phyloP scores from a whole-genome alignment of 495 filamentous ascomycete genomes.

The Polyplosphaeria fusca region DNA sequence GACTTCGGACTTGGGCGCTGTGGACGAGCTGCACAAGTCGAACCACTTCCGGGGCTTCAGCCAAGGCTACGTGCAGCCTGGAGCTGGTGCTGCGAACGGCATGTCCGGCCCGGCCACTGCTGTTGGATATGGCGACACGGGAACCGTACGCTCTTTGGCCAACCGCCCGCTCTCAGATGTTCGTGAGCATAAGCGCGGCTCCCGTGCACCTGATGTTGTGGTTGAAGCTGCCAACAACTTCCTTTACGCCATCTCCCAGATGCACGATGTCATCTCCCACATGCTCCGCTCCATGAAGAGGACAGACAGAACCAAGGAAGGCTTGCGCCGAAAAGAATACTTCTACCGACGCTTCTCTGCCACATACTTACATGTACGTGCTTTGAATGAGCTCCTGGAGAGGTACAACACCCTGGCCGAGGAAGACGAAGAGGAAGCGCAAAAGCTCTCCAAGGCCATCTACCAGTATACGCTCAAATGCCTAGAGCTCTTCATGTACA shows the following conservation, averaged over 20 bases:
- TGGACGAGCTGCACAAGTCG: constrained; percentile 74
- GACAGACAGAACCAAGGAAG: constrained; percentile 33
- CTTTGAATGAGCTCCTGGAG: constrained; percentile 69
- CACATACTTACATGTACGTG: constrained; percentile 62
- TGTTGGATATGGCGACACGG: constrained; percentile 23
- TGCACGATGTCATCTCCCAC: constrained; percentile 70
- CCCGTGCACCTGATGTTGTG: constrained; percentile 57
- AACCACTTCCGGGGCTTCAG: constrained; percentile 80
- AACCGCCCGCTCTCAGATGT: constrained; percentile 59
- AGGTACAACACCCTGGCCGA: constrained; percentile 52
- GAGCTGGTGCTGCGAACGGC: constrained; percentile 12
- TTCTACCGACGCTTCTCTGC: constrained; percentile 77
- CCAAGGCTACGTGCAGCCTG: constrained; percentile 24
- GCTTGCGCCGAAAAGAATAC: constrained; percentile 63
- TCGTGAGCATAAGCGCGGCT: constrained; percentile 57
- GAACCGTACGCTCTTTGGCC: constrained; percentile 69
- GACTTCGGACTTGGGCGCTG: constrained; percentile 66
- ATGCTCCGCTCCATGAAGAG: constrained; percentile 56
- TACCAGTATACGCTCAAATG: constrained; percentile 64
- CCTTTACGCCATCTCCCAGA: constrained; percentile 76
- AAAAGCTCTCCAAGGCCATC: constrained; percentile 63
- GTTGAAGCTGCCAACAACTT: constrained; percentile 83
- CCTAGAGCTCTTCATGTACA: constrained; percentile 71
- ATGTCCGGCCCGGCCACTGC: constrained; percentile 26
- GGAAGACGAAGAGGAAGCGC: constrained; percentile 48